These are phyloP conservation scores for Exophiala dermatitidis DNA, from an alignment of 2,329 filamentous ascomycete species.

Conservation along the genomic window DNA sequence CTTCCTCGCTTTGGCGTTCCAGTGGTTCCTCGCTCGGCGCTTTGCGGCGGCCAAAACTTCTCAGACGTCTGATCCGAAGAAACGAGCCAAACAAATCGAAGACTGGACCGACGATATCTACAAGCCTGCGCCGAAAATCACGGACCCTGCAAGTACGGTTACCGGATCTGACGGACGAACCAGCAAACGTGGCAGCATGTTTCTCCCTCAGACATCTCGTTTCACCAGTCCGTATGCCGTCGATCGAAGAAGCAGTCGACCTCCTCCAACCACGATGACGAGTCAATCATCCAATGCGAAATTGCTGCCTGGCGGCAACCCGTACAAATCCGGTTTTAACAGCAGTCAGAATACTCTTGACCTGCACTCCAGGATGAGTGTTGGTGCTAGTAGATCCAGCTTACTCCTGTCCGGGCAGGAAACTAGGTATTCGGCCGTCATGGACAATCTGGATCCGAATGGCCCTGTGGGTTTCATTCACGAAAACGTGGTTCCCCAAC, in stretches of 20 bases:
- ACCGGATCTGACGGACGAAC: conserved; percentile 57
- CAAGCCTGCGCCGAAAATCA: conserved; percentile 73
- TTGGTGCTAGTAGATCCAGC: conserved; percentile 45
- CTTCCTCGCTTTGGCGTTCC: conserved; percentile 79
- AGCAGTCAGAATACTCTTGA: conserved; percentile 51
- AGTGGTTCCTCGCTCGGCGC: conserved; percentile 87
- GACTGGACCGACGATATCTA: conserved; percentile 98
- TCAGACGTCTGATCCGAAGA: conserved; percentile 70
- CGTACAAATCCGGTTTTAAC: conserved; percentile 59
- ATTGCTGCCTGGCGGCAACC: conserved; percentile 56
- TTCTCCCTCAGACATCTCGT: conserved; percentile 86
- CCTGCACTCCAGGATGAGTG: conserved; percentile 38
- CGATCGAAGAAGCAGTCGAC: conserved; percentile 54
- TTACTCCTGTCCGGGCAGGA: conserved; percentile 53
- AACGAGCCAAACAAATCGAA: conserved; percentile 87
- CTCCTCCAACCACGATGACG: conserved; percentile 84
- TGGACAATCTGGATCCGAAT: conserved; percentile 59
- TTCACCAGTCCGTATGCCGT: conserved; percentile 86
- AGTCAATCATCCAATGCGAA: conserved; percentile 73
- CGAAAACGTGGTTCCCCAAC: conserved; percentile 89
- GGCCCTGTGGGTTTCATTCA: conserved; percentile 94
- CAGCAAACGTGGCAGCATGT: conserved; percentile 73
- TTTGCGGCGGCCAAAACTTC: conserved; percentile 83
- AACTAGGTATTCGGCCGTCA: conserved; percentile 47
- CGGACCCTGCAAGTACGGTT: conserved; percentile 63